Conservation (phyloP, 495 filamentous ascomycete species). For the Hapsidospora chrysogenum region DNA sequence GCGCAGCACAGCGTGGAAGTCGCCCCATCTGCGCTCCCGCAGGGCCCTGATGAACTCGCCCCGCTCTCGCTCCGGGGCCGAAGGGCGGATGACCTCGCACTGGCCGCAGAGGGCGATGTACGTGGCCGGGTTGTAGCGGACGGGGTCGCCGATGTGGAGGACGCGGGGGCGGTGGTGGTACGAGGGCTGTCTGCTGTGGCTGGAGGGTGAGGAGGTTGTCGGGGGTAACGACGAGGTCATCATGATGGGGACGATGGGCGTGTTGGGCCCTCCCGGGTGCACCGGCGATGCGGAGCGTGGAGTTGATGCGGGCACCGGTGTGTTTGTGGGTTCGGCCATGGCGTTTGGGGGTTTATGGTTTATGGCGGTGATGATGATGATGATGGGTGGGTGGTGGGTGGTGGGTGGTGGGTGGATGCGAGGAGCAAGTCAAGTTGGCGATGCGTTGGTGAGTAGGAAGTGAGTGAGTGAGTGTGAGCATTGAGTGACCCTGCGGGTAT, state of each 20-base stretch:
- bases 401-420: too few relatives aligned
- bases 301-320: conserved; percentile 23
- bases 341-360: too few relatives aligned
- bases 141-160: conserved; percentile 53
- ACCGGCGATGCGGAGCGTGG: conserved; percentile 25
- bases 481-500: too few relatives aligned
- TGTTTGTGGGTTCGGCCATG: conserved; percentile 34
- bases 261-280: conserved; percentile 8
- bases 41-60: conserved; percentile 45
- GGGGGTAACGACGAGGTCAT: conserved; percentile 1
- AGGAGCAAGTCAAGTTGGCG: too few relatives aligned
- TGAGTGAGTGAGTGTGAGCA: too few relatives aligned
- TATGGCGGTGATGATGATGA: too few relatives aligned
- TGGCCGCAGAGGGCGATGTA: conserved; percentile 35
- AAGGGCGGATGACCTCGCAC: conserved; percentile 42
- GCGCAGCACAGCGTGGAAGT: conserved; percentile 57
- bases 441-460: too few relatives aligned
- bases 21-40: conserved; percentile 45
- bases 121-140: conserved; percentile 45
- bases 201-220: conserved; percentile 5
- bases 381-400: too few relatives aligned
- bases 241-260: conserved; percentile 7
- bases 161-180: conserved; percentile 21
- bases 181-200: neutral
- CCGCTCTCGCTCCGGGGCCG: conserved; percentile 31